These are phyloP conservation scores for Aureobasidium sp. DNA, from an alignment of 2,329 filamentous ascomycete species.

Conservation along the genomic window DNA sequence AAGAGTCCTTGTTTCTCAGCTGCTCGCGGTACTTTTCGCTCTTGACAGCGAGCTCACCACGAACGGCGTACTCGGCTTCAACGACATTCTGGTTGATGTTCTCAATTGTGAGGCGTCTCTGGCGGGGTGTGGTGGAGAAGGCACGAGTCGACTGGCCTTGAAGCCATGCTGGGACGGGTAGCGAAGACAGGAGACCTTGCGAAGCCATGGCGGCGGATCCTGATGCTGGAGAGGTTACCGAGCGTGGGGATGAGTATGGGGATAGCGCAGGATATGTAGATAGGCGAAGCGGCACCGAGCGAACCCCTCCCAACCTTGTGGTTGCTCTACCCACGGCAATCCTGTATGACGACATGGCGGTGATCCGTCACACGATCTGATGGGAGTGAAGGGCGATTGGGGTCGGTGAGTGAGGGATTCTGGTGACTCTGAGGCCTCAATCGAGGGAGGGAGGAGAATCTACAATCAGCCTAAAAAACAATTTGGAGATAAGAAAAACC, in stretches of 20 bases:
- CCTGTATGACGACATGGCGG: conserved; percentile 6
- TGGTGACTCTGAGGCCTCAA: not conserved
- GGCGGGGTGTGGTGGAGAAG: conserved; percentile 9
- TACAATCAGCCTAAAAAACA: conserved; percentile 7
- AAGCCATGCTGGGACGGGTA: not conserved
- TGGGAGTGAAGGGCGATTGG: not conserved
- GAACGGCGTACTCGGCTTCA: conserved; percentile 88
- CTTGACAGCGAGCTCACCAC: conserved; percentile 88
- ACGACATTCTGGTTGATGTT: conserved; percentile 91
- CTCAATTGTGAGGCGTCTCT: conserved; percentile 51
- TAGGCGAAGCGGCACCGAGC: not conserved
- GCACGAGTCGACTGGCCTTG: not conserved
- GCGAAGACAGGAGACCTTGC: not conserved
- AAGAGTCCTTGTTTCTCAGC: conserved; percentile 47
- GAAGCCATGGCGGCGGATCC: not conserved
- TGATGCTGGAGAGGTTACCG: not conserved
- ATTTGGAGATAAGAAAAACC: not conserved
- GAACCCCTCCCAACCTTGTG: not conserved
- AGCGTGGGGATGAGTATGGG: not conserved
- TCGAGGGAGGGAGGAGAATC: not conserved
- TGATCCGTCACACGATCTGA: not conserved
- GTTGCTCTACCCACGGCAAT: conserved; percentile 1
- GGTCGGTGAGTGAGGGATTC: not conserved
- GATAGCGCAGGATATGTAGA: conserved; percentile 3
- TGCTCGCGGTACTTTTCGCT: conserved; percentile 81